Evolutionary conservation across 768 basidiomycete species (phyloP), one percentile per base, ranked within the genome.

Genomic region (Mycena albidolilacea): DNA sequence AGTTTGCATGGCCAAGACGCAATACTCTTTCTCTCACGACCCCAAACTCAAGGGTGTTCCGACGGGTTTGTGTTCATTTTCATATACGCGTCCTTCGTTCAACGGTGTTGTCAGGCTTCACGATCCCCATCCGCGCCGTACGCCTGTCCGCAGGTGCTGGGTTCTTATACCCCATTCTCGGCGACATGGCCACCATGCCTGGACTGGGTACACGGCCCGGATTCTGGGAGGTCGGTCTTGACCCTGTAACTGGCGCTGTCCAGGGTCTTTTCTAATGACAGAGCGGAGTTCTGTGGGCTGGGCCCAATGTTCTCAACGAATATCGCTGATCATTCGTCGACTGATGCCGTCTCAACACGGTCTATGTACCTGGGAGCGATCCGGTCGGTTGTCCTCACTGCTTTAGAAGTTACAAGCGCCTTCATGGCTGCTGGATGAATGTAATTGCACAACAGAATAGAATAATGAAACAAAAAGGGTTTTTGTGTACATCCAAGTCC

Each of bases 1-100:
- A 93, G 96, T 97, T 80, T 97, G 96, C 84, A 95, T 97, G 95
- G 96, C 96, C 61, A 97, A 98, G 88, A 99, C 97, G 7, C 97
- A 98, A 74, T 96, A 98, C 77, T 98, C 97, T 21, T 97, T 99
- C 86, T 97, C 96, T 35, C 96, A 97, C 80, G 94, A 99, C 78
- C 93, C 97, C 8, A 91, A 92, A 76, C 87, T 95, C 73, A 98
- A 98, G 86, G 92, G 93, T 76, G 96, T 93, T 0, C 97, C 98
- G 1, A 90, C 91, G 62, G 93, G 92, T 90, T 74, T 70, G 85
- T 76, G 52, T 52, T 70, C 57, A 63, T 57, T 59, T 50, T 52
- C 30, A 68, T 39, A 15, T n/a, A 39, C 30, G 43, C 35, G 41
- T 35, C 62, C 19, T 17, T 48, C 55, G 52, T 35, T 69, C 50